Base-by-base conservation (phyloP, 257 asterid species). In the Salvia rosmarinus region DNA sequence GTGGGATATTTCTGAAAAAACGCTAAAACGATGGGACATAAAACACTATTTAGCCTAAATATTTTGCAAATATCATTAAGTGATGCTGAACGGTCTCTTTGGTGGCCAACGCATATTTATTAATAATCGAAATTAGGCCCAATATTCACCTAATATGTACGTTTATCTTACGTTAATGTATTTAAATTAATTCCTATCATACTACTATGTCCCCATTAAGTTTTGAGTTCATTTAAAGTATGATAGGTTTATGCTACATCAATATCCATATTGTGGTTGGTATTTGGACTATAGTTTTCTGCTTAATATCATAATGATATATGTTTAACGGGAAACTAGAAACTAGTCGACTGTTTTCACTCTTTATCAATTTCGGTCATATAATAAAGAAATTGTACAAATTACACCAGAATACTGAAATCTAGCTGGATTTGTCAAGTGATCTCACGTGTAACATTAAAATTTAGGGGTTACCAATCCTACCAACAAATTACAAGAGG, bases 341-440 rank as follows among this genome's bases (percentile, higher is more conserved):
- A 44, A 44, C 13, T 40, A 40, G 46, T 9, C 8, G 12, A 40
- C 7, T 7, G 3, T 40, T 40, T 40, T 40, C 11, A 40, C 13
- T 40, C 46, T 40, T 51, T 17, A 51, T 17, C 57, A 51, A 19
- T 17, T 51, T 8, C 13, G 57, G 25, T 8, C 5, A 51, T 51
- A 51, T 51, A 51, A 51, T 51, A 51, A 51, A 51, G 9, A 51
- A 51, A 16, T 51, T 51, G 57, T 51, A 51, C 30, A 51, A 51
- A 51, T 19, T 51, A 0, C 30, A 51, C 12, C 25, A 9, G 2
- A 19, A 51, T 13, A 8, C 28, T 17, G 17, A 17, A 17, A 47
- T 1, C 1, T 51, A 17, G 57, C 19, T 19, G 25, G 13, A 20
- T 19, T 51, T 1, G 1, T 51, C 30, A 50, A 17, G 28, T 16